These are phyloP conservation scores for Tuber aestivum DNA, from an alignment of 495 filamentous ascomycete genomes.

Conservation along the genomic window DNA sequence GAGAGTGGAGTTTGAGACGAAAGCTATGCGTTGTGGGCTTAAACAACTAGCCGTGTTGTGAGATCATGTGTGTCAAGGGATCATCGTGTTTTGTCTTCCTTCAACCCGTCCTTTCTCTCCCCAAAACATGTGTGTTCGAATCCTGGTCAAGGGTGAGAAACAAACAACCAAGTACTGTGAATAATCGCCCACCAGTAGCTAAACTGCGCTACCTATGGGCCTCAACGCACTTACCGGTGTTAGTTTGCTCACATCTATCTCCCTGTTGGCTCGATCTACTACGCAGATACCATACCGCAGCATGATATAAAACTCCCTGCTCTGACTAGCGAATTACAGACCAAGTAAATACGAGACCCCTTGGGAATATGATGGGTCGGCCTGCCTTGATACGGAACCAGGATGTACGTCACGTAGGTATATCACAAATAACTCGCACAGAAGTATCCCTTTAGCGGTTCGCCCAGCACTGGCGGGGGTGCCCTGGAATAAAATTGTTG, in stretches of 20 bases:
- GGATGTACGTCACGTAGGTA: background rate
- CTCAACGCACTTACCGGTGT: background rate
- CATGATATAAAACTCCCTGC: background rate
- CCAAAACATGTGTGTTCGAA: background rate
- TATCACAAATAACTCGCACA: background rate
- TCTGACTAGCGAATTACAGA: background rate
- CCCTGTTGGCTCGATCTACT: background rate
- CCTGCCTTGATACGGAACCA: background rate
- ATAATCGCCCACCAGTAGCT: background rate
- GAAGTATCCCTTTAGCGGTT: background rate
- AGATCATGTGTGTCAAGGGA: background rate
- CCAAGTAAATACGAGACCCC: background rate
- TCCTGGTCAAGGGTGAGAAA: background rate
- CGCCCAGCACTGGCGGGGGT: background rate
- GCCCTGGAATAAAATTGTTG: background rate
- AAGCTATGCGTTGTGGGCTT: background rate
- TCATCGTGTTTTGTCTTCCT: background rate
- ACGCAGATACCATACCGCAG: background rate
- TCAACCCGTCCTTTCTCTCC: background rate
- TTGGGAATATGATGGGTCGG: background rate
- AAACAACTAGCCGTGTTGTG: background rate
- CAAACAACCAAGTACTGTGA: background rate
- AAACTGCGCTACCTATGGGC: background rate
- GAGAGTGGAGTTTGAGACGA: background rate
- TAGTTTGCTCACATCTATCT: background rate